Evolutionary conservation across 2,329 filamentous ascomycete genomes (phyloP).

Genomic region (Phoma sp.): DNA sequence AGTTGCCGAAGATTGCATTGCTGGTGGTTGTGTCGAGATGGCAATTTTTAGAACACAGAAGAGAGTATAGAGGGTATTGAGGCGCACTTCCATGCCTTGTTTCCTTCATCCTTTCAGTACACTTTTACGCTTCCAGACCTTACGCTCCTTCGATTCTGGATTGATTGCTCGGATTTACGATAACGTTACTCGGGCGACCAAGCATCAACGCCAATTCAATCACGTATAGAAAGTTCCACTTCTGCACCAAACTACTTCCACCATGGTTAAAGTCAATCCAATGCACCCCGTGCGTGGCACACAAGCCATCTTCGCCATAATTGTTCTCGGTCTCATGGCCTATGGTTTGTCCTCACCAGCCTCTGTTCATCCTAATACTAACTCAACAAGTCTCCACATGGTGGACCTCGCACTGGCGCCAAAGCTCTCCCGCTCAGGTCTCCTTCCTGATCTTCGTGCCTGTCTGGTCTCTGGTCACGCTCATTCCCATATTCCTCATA

Average conservation of each 20-base stretch:
- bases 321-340: slow-evolving; percentile 76
- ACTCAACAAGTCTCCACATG: slow-evolving; percentile 61
- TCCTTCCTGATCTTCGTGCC: slow-evolving; percentile 82
- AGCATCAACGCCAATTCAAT: neutral
- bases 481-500: slow-evolving; percentile 72
- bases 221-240: neutral
- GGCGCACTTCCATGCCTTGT: slow-evolving; percentile 7
- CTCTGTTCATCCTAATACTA: neutral
- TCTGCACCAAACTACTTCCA: neutral
- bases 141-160: neutral
- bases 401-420: slow-evolving; percentile 60
- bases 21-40: slow-evolving; percentile 4
- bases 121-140: neutral
- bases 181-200: neutral
- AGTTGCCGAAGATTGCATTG: slow-evolving; percentile 28
- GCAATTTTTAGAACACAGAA: slow-evolving; percentile 6
- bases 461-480: slow-evolving; percentile 72
- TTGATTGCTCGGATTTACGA: neutral
- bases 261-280: slow-evolving; percentile 52
- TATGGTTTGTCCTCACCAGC: slow-evolving; percentile 63
- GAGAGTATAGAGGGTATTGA: slow-evolving; percentile 10
- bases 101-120: neutral
- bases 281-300: slow-evolving; percentile 69
- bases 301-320: slow-evolving; percentile 72
- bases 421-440: slow-evolving; percentile 62